Conservation (phyloP, 2,329 filamentous ascomycete species). For the Sarocladium kiliense region DNA sequence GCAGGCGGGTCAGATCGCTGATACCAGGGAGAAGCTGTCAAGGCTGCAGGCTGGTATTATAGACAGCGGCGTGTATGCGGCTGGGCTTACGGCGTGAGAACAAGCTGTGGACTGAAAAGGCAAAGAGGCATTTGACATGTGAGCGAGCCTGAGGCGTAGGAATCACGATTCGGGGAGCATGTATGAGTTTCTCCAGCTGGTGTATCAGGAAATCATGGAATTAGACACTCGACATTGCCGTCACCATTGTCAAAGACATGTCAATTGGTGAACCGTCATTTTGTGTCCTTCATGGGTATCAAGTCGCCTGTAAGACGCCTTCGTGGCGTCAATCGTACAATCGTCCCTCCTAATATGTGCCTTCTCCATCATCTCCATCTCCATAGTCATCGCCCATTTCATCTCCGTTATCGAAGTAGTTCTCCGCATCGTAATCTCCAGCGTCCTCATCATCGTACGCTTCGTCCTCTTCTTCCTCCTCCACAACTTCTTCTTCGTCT, state of each 20-base stretch:
- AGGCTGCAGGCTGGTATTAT: conserved; percentile 36
- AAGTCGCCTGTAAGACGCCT: not conserved
- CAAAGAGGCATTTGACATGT: not conserved
- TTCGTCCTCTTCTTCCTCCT: conserved; percentile 43
- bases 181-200: not conserved
- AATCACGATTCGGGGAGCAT: not conserved
- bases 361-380: conserved; percentile 45
- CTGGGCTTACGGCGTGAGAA: conserved; percentile 26
- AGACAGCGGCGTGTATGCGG: conserved; percentile 29
- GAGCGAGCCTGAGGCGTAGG: conserved; percentile 10
- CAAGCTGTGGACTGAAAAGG: not conserved
- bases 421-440: conserved; percentile 57
- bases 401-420: conserved; percentile 55
- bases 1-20: conserved; percentile 37
- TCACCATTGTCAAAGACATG: too few relatives aligned
- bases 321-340: conserved; percentile 4
- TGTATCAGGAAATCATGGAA: not conserved
- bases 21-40: conserved; percentile 35
- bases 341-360: conserved; percentile 26
- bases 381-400: conserved; percentile 48
- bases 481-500: conserved; percentile 44
- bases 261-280: not conserved
- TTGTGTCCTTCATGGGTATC: conserved; percentile 9
- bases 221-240: not conserved
- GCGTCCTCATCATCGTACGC: conserved; percentile 53